Conservation (phyloP, 192 early-diverging fungal species). For the Bifiguratus adelaidae region DNA sequence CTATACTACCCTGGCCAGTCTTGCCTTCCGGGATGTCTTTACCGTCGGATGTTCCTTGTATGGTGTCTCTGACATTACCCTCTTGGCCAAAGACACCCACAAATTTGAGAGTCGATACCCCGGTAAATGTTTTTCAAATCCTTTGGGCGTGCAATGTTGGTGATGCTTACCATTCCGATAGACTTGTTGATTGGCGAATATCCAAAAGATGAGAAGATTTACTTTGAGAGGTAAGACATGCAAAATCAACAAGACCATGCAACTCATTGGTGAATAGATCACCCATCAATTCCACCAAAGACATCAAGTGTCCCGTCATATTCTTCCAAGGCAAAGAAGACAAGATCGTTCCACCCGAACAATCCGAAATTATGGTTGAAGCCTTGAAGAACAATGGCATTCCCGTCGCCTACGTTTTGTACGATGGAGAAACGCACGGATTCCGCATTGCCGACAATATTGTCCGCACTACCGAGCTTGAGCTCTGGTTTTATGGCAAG, state of each 20-base stretch:
- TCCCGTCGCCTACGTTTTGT: slow-evolving; percentile 45
- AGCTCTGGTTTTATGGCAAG: slow-evolving; percentile 58
- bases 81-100: slow-evolving; percentile 63
- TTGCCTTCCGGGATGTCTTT: slow-evolving; percentile 67
- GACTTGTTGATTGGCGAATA: slow-evolving; percentile 49
- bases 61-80: slow-evolving; percentile 61
- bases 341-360: slow-evolving; percentile 65
- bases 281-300: slow-evolving; percentile 46
- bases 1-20: slow-evolving; percentile 47
- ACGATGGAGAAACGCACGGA: slow-evolving; percentile 60
- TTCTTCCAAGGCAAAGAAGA: slow-evolving; percentile 70
- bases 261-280: slow-evolving; percentile 14
- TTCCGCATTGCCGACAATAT: slow-evolving; percentile 61
- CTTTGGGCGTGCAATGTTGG: too few relatives aligned
- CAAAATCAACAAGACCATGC: background rate
- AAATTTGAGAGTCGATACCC: slow-evolving; percentile 67
- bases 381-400: slow-evolving; percentile 49
- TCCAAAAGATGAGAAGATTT: slow-evolving; percentile 37
- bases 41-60: slow-evolving; percentile 56
- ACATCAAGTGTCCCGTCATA: slow-evolving; percentile 49
- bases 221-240: slow-evolving; percentile 30
- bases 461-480: slow-evolving; percentile 42
- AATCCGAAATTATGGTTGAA: slow-evolving; percentile 63
- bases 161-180: too few relatives aligned
- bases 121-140: slow-evolving; percentile 6